phyloP scores from a whole-genome alignment of 768 basidiomycete genomes.

The Boletus coccyginus region DNA sequence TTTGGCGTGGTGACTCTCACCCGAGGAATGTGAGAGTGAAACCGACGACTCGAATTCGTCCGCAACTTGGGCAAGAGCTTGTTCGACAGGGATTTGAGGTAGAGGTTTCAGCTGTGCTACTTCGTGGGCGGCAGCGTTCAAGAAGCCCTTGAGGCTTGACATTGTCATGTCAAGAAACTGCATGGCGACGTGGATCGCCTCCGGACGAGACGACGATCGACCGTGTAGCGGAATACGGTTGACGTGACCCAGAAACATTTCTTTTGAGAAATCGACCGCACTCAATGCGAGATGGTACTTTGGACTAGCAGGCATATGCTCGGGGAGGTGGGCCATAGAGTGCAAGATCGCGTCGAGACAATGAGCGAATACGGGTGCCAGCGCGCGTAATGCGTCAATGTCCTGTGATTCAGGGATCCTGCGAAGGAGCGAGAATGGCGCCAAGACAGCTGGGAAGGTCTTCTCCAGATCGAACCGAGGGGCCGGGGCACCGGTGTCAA shows the following conservation, averaged over 20 bases:
- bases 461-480: conserved; percentile 31
- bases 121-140: conserved; percentile 30
- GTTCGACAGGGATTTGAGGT: conserved; percentile 19
- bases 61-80: neutral
- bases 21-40: conserved; percentile 5
- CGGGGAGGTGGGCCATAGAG: conserved; percentile 24
- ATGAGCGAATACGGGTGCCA: conserved; percentile 22
- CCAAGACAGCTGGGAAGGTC: conserved; percentile 37
- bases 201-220: conserved; percentile 1
- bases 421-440: conserved; percentile 28
- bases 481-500: neutral
- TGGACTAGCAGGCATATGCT: conserved; percentile 16
- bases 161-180: conserved; percentile 32
- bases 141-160: conserved; percentile 30
- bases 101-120: conserved; percentile 27
- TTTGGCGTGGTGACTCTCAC: neutral
- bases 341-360: conserved; percentile 28
- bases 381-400: conserved; percentile 27
- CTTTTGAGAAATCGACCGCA: conserved; percentile 20
- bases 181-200: conserved; percentile 18
- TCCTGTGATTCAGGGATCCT: conserved; percentile 23
- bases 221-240: conserved; percentile 3
- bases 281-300: conserved; percentile 22
- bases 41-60: neutral
- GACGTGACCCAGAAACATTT: conserved; percentile 24